A percentile compares a stretch with the other conserved stretches of the same genome.
Evolutionary conservation across 768 basidiomycete species (phyloP).

Genomic region (Leucocoprinus birnbaumii): DNA sequence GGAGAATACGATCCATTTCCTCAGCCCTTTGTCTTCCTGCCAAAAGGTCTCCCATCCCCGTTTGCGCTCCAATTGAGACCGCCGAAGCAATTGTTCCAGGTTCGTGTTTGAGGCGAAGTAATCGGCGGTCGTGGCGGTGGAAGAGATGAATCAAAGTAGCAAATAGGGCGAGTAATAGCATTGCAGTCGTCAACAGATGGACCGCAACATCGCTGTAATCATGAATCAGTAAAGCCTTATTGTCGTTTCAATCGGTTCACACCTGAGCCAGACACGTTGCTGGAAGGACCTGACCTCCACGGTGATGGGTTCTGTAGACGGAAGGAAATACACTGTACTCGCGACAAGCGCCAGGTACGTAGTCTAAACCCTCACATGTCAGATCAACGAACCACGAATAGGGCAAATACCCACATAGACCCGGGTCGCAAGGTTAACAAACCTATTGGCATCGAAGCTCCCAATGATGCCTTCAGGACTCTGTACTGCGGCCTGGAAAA

Average conservation of each 20-base stretch:
- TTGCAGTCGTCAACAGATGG: slow-evolving; percentile 37
- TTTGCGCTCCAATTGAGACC: slow-evolving; percentile 50
- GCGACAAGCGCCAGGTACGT: slow-evolving; percentile 49
- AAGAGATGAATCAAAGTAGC: slow-evolving; percentile 43
- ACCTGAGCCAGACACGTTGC: slow-evolving; percentile 50
- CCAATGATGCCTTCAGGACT: slow-evolving; percentile 34
- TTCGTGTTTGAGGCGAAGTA: slow-evolving; percentile 41
- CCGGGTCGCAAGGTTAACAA: slow-evolving; percentile 33
- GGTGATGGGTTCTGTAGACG: slow-evolving; percentile 28
- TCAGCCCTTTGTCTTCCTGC: slow-evolving; percentile 34
- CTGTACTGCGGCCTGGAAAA: slow-evolving; percentile 42
- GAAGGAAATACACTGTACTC: slow-evolving; percentile 47
- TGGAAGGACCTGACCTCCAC: slow-evolving; percentile 41
- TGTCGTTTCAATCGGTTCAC: slow-evolving; percentile 4
- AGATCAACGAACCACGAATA: neutral
- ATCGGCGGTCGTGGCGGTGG: slow-evolving; percentile 41
- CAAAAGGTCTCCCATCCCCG: slow-evolving; percentile 43
- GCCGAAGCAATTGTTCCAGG: slow-evolving; percentile 59
- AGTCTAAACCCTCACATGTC: slow-evolving; percentile 23
- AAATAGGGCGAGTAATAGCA: slow-evolving; percentile 43
- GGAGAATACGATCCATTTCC: slow-evolving; percentile 39
- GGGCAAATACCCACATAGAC: slow-evolving; percentile 44
- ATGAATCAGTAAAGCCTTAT: neutral
- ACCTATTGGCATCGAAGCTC: slow-evolving; percentile 33
- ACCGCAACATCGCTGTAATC: slow-evolving; percentile 36